A percentile compares a stretch with the other conserved stretches of the same genome.
Evolutionary conservation across 2,329 filamentous ascomycete species (phyloP).

Genomic region (Cladosporium sp.): DNA sequence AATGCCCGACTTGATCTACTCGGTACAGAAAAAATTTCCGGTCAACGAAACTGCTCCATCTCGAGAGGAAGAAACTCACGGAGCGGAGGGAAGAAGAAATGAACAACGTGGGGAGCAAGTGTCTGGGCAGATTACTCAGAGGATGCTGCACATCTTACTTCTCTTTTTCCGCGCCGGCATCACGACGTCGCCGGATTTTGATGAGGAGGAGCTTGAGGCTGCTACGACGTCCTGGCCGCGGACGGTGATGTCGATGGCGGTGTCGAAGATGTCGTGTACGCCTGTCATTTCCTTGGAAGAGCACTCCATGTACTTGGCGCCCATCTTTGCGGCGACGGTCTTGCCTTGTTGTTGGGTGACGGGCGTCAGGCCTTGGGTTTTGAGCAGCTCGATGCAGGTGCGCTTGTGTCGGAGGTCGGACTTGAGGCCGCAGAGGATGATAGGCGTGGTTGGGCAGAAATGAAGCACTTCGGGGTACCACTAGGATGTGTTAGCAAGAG

Average conservation of each 20-base stretch:
- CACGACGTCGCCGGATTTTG: slow-evolving; percentile 18
- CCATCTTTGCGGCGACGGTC: slow-evolving; percentile 87
- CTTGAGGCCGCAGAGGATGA: slow-evolving; percentile 93
- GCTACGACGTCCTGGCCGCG: slow-evolving; percentile 54
- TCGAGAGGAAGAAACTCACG: slow-evolving; percentile 1
- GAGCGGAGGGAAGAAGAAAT: slow-evolving; percentile 1
- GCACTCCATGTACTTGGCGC: slow-evolving; percentile 94
- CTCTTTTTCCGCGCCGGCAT: slow-evolving; percentile 61
- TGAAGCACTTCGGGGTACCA: slow-evolving; percentile 99
- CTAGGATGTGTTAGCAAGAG: slow-evolving; percentile 43
- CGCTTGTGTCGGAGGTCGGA: slow-evolving; percentile 93
- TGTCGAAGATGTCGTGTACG: slow-evolving; percentile 93
- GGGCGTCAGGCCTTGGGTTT: slow-evolving; percentile 92
- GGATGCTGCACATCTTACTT: slow-evolving; percentile 76
- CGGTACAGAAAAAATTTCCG: slow-evolving; percentile 2
- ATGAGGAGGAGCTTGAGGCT: slow-evolving; percentile 38
- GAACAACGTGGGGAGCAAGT: not conserved
- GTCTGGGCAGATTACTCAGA: slow-evolving; percentile 47
- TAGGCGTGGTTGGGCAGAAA: slow-evolving; percentile 95
- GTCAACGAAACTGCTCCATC: slow-evolving; percentile 11
- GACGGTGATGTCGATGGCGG: slow-evolving; percentile 84
- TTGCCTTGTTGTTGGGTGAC: slow-evolving; percentile 88
- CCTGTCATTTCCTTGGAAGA: slow-evolving; percentile 96
- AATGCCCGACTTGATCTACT: slow-evolving; percentile 3
- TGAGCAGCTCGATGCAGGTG: slow-evolving; percentile 97